These are phyloP conservation scores for Kurtzmaniella quercitrusa DNA, from an alignment of 1,139 yeast genomes.

Conservation along the genomic window DNA sequence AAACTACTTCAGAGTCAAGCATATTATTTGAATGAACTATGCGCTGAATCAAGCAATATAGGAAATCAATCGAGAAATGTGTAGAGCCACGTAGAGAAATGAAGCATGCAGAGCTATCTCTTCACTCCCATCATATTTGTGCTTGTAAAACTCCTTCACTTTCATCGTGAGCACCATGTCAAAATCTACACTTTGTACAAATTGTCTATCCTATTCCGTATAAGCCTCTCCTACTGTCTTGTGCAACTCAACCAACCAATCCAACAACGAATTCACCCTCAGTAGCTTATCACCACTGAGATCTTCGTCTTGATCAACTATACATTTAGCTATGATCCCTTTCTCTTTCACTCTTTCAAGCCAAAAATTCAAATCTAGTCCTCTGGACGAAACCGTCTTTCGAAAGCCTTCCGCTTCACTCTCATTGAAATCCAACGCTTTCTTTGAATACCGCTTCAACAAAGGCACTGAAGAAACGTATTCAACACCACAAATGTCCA, in stretches of 20 bases:
- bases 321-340: not conserved
- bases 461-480: not conserved
- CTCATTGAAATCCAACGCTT: not conserved
- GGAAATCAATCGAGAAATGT: not conserved
- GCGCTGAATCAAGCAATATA: not conserved
- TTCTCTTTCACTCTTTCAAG: not conserved
- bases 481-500: not conserved
- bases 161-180: no score
- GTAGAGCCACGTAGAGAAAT: no score
- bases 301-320: not conserved
- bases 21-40: slow-evolving; percentile 57
- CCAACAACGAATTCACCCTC: not conserved
- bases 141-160: no score
- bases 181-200: no score
- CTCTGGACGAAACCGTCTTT: not conserved
- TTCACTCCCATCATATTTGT: no score
- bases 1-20: slow-evolving; percentile 91
- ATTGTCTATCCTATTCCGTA: no score
- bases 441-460: not conserved
- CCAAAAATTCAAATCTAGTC: not conserved
- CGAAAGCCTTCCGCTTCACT: not conserved
- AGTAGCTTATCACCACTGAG: not conserved
- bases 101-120: no score
- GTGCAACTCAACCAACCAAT: not conserved
- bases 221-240: no score